phyloP scores from a whole-genome alignment of 2,329 filamentous ascomycete species.

The Xylaria sp. region DNA sequence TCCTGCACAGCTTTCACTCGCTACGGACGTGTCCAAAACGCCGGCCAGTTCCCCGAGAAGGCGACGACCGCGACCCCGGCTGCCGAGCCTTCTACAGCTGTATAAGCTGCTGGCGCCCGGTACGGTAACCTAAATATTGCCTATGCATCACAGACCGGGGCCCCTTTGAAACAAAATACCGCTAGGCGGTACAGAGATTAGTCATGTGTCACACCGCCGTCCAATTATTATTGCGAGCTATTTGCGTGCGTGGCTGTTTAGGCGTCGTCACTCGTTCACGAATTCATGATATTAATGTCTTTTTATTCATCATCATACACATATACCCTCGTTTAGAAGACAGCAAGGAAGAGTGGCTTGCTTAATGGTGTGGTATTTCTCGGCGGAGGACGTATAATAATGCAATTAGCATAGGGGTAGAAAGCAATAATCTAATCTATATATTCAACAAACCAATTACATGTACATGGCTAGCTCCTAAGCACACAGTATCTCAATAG shows the following conservation, averaged over 20 bases:
- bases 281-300: constrained; percentile 3
- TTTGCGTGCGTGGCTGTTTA: background rate
- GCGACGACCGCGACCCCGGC: constrained; percentile 25
- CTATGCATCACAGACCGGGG: background rate
- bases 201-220: background rate
- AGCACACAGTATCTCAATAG: too few relatives aligned
- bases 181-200: background rate
- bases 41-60: constrained; percentile 56
- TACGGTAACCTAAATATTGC: background rate
- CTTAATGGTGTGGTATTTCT: background rate
- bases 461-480: too few relatives aligned
- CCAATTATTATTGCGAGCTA: background rate
- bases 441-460: background rate
- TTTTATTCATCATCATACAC: background rate
- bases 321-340: constrained; percentile 21
- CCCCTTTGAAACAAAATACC: background rate
- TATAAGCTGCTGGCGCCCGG: background rate
- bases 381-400: background rate
- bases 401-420: background rate
- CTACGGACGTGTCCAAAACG: constrained; percentile 55
- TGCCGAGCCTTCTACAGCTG: constrained; percentile 32
- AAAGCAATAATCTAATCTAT: constrained; percentile 9
- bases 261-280: constrained; percentile 12
- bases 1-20: constrained; percentile 53
- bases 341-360: constrained; percentile 17